Evolutionary conservation across 345 rosid genomes (phyloP).

Genomic region (Gossypium mustelinum): DNA sequence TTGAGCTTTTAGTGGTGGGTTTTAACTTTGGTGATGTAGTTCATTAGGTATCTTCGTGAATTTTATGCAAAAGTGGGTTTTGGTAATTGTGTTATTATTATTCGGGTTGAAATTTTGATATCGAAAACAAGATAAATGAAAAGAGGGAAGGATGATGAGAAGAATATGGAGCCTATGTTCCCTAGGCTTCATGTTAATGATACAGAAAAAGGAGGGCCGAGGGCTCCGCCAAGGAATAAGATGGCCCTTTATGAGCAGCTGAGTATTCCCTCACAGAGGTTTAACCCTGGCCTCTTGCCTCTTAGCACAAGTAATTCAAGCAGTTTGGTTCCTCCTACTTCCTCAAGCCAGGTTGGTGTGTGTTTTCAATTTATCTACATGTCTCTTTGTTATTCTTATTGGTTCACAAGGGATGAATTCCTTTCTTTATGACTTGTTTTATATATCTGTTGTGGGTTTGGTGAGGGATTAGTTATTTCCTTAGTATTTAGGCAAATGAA

Average conservation of each 20-base stretch:
- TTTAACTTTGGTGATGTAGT: neutral
- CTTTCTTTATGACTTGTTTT: neutral
- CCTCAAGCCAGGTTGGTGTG: slow-evolving; percentile 42
- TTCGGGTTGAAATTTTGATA: neutral
- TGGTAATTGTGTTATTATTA: neutral
- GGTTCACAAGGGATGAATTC: neutral
- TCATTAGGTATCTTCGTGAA: neutral
- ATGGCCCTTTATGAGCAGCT: slow-evolving; percentile 98
- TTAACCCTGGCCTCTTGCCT: slow-evolving; percentile 38
- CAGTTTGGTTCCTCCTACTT: slow-evolving; percentile 37
- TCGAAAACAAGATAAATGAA: slow-evolving; percentile 41
- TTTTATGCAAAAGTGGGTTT: neutral
- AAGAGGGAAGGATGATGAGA: slow-evolving; percentile 72
- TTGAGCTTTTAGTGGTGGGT: neutral
- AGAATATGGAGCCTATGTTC: slow-evolving; percentile 71
- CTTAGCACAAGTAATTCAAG: slow-evolving; percentile 25
- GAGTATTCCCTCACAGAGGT: slow-evolving; percentile 76
- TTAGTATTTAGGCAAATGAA: neutral
- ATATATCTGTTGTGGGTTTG: neutral
- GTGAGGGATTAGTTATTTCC: neutral
- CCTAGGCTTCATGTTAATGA: slow-evolving; percentile 92
- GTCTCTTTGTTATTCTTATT: neutral
- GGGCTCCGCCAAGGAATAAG: slow-evolving; percentile 88
- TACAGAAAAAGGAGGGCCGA: slow-evolving; percentile 43
- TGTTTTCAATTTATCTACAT: neutral